phyloP scores from a whole-genome alignment of 768 basidiomycete genomes.

The Dendrothele bispora region DNA sequence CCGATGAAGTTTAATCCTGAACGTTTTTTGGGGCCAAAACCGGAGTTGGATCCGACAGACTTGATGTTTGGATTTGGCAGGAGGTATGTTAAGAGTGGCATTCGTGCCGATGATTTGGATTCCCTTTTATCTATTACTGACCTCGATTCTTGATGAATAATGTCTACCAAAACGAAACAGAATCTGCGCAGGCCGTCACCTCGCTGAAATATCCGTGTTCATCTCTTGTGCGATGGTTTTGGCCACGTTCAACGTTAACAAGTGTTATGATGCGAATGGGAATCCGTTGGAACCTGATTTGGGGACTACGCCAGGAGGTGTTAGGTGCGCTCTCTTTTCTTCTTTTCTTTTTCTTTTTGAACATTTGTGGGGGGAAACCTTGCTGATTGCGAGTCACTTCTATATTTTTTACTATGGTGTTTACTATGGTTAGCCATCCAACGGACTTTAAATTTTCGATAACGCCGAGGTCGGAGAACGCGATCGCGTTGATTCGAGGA shows the following conservation, averaged over 20 bases:
- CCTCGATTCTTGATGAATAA: too few species aligned
- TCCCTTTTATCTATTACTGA: conserved; percentile 3
- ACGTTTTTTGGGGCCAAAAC: conserved; percentile 48
- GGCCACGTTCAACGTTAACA: conserved; percentile 51
- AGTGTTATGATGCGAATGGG: conserved; percentile 44
- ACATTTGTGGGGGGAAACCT: too few species aligned
- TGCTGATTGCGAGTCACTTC: background rate
- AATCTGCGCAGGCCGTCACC: conserved; percentile 52
- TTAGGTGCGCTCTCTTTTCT: conserved; percentile 41
- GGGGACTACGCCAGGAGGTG: conserved; percentile 60
- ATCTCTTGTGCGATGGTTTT: conserved; percentile 52
- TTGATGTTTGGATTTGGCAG: conserved; percentile 73
- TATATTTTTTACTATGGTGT: conserved; percentile 6
- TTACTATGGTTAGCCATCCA: conserved; percentile 45
- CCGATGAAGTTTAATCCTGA: conserved; percentile 61
- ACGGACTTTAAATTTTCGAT: conserved; percentile 61
- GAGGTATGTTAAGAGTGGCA: conserved; percentile 45
- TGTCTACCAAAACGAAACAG: too few species aligned
- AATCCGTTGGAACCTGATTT: conserved; percentile 49
- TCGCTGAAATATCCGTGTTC: conserved; percentile 55
- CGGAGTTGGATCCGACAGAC: conserved; percentile 58
- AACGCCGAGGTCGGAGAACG: conserved; percentile 59
- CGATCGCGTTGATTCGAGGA: conserved; percentile 54
- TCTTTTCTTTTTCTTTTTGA: too few species aligned
- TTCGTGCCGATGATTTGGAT: background rate